Base-by-base conservation (phyloP, 2,329 filamentous ascomycete species). In the Bipolaris cookei region DNA sequence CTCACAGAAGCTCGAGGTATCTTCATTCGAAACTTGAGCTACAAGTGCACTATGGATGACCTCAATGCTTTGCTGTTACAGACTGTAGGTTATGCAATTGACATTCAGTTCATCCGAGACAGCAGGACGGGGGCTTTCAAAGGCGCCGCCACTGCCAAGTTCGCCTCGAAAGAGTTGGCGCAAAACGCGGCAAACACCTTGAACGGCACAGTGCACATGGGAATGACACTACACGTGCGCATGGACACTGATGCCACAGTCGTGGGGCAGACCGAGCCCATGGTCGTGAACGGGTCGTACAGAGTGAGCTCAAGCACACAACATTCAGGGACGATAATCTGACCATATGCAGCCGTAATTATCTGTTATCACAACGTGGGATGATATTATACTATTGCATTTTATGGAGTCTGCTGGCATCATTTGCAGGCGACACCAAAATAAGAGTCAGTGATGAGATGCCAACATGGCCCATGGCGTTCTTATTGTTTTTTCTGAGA, bases 1-100 rank as follows among this genome's bases (percentile, higher is more conserved):
- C 58, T 73, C 25, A 77, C 75, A 6, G 75, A 78, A 56, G 66
- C 71, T 21, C 73, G 75, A 6, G 75, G 74, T 6, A 71, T 78
- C 28, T 76, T 76, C 59, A 71, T 78, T 32, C 66, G 65, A 20
- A 68, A 70, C 16, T 56, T 77, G 14, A 71, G 59, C 44, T 75
- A 70, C 54, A 67, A 64, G 7, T 65, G 64, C 38, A 62, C 62
- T 6, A 58, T 62, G 18, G 62, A 54, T 21, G 71, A 76, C 10
- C 65, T 77, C 8, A 54, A 60, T 13, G 49, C 56, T 6, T 56
- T 77, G 13, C 54, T 77, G 8, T 57, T 77, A 6, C 61, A 58
- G 28, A 68, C 61, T 25, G 63, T 68, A 4, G 71, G 71, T 10
- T 57, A 59, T 25, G 66, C 72, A 3, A 44, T 70, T 10, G 63